Conservation (phyloP, 1,284 basidiomycete species). For the Farysia itapuensis region DNA sequence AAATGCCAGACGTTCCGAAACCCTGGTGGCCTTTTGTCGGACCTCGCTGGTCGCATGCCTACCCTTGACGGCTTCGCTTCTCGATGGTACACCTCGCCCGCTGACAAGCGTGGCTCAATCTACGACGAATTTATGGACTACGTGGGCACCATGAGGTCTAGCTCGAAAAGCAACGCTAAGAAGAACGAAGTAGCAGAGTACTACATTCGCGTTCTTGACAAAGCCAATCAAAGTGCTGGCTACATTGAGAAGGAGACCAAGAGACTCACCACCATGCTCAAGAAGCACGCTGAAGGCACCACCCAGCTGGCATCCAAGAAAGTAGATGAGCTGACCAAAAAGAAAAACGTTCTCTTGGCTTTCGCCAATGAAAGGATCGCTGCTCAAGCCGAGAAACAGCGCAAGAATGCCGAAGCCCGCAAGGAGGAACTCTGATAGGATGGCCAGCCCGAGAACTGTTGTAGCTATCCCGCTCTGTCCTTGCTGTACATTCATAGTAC, state of each 20-base stretch:
- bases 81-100: constrained; percentile 71
- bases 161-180: constrained; percentile 48
- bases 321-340: constrained; percentile 89
- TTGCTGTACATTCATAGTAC: no score
- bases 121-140: constrained; percentile 66
- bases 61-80: constrained; percentile 77
- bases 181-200: constrained; percentile 68
- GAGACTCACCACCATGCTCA: constrained; percentile 69
- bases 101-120: constrained; percentile 65
- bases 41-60: constrained; percentile 77
- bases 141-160: constrained; percentile 43
- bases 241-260: constrained; percentile 85
- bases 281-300: constrained; percentile 66
- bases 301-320: constrained; percentile 70
- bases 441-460: no score
- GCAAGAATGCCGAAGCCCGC: constrained; percentile 15
- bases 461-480: background rate
- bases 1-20: constrained; percentile 83
- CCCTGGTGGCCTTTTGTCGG: constrained; percentile 76
- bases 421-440: constrained; percentile 37
- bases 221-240: constrained; percentile 70
- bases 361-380: constrained; percentile 64
- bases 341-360: constrained; percentile 79
- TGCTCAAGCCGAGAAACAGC: constrained; percentile 36
- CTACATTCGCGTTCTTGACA: constrained; percentile 85